These are phyloP conservation scores for Malus hybrid DNA, from an alignment of 331 rosid species.

Conservation along the genomic window DNA sequence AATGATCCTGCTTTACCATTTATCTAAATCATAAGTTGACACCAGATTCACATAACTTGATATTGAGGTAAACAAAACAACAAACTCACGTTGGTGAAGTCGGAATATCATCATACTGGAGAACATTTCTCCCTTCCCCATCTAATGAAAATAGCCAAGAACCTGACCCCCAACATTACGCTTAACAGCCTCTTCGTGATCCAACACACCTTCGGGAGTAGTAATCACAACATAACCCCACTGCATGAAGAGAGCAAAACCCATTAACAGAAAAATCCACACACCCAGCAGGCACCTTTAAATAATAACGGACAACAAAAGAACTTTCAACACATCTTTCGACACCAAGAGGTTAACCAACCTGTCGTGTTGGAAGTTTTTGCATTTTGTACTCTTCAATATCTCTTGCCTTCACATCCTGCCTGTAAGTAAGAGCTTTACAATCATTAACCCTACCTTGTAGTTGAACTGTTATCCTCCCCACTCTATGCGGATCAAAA, in stretches of 20 bases:
- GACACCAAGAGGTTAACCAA: slow-evolving; percentile 16
- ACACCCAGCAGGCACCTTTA: background rate
- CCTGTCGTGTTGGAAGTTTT: slow-evolving; percentile 72
- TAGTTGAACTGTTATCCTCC: slow-evolving; percentile 76
- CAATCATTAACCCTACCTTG: slow-evolving; percentile 86
- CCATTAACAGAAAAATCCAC: background rate
- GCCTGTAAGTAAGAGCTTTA: slow-evolving; percentile 66
- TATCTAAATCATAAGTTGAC: background rate
- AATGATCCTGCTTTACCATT: background rate
- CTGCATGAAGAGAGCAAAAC: slow-evolving; percentile 37
- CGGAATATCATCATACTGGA: background rate
- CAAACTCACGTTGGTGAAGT: background rate
- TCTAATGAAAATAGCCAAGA: slow-evolving; percentile 62
- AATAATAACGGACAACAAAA: background rate
- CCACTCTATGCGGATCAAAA: slow-evolving; percentile 81
- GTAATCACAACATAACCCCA: slow-evolving; percentile 97
- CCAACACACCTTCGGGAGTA: slow-evolving; percentile 88
- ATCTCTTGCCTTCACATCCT: slow-evolving; percentile 68
- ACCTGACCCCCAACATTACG: slow-evolving; percentile 79
- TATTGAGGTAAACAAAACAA: background rate
- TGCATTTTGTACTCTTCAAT: slow-evolving; percentile 56
- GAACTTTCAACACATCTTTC: background rate
- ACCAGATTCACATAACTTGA: background rate
- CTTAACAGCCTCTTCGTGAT: slow-evolving; percentile 70
- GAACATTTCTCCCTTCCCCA: background rate